Base-by-base conservation (phyloP, 768 basidiomycete genomes). In the Tulasnella sp. region DNA sequence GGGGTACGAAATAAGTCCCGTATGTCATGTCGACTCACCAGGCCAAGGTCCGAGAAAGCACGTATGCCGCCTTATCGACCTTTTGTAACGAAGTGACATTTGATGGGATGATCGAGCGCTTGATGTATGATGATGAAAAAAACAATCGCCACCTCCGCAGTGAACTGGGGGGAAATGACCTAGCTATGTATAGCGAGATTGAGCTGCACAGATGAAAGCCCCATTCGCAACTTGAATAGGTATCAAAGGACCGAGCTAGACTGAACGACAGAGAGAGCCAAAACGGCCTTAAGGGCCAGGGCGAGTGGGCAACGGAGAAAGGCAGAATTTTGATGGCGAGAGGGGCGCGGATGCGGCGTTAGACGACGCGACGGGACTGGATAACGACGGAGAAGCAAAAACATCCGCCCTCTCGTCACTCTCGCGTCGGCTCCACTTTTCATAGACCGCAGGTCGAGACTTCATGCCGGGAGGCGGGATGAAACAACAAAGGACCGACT, bases 181-280 rank as follows among this genome's bases (percentile, higher is more conserved):
- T 23, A 26, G 23, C 57, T 26, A 29, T n/a, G n/a, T 20, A 16
- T 13, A 18, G 20, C 57, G 57, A 61, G 57, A 61, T 61, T 61
- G 57, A 61, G 57, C 57, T 61, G 18, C 11, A 61, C 57, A 61
- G 57, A 61, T 61, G 57, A 61, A 61, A 61, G 57, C 57, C 57
- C 57, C 57, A 61, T 61, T 61, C n/a, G 57, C 40, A 48, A 61
- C n/a, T 29, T 29, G 57, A 67, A 67, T 15, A 67, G 61, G 61
- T 67, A 67, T 67, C 61, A 67, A 67, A 67, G 61, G 61, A 67
- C 61, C 61, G 32, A 67, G 35, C 61, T 32, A 35, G 29, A 1
- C 29, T 35, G 61, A 51, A n/a, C 20, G 23, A n/a, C 2, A 51
- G 61, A 35, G 32, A 35, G 61, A 67, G 61, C 23, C 61, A 67